These are phyloP conservation scores for Metarhizium brunneum DNA, from an alignment of 2,329 filamentous ascomycete species.

Conservation along the genomic window DNA sequence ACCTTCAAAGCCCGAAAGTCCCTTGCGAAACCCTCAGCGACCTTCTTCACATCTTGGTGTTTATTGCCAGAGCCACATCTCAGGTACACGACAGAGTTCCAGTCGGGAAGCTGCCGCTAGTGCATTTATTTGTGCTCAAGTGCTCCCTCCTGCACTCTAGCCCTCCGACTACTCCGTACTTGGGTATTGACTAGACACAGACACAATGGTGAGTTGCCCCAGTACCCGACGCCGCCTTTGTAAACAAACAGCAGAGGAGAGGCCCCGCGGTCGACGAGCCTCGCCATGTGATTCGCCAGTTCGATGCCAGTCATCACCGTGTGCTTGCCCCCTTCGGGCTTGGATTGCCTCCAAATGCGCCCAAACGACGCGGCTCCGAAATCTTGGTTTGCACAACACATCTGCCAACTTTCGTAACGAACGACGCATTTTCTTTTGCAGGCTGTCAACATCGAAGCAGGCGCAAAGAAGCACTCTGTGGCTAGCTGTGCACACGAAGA, in stretches of 20 bases:
- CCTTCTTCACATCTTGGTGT: not conserved
- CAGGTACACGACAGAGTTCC: not conserved
- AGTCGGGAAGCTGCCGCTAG: not conserved
- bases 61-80: not conserved
- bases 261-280: constrained; percentile 3
- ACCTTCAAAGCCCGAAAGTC: not conserved
- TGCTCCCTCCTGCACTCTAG: not conserved
- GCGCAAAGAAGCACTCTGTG: not conserved
- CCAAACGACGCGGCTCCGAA: too few species aligned
- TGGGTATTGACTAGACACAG: too few species aligned
- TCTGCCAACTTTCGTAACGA: not conserved
- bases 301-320: not conserved
- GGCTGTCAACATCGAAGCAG: not conserved
- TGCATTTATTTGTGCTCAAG: not conserved
- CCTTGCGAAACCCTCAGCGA: not conserved
- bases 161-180: too few species aligned
- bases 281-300: constrained; percentile 7
- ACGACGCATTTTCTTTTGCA: not conserved
- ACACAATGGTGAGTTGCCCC: constrained; percentile 8
- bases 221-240: constrained; percentile 4
- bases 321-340: not conserved
- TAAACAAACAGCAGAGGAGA: constrained; percentile 7
- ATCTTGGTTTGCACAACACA: not conserved
- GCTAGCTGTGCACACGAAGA: not conserved
- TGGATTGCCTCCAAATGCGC: not conserved